Evolutionary conservation across 116 monocot species (phyloP), one percentile per base, ranked within the genome.

Genomic region (Posidonia oceanica): DNA sequence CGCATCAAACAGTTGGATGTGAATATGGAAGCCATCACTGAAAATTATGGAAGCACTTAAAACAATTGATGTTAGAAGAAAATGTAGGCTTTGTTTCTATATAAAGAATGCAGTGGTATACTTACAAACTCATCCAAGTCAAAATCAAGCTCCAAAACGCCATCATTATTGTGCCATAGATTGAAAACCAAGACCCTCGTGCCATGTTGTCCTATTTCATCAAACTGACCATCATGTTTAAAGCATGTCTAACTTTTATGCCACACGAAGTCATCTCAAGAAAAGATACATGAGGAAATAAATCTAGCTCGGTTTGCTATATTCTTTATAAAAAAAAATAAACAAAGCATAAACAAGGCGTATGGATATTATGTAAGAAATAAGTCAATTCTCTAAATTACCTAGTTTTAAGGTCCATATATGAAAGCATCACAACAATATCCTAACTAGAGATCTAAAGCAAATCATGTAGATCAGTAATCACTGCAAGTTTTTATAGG

Each of bases 151-250:
- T 94, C 94, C 81, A 84, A 73, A 72, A 75, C 70, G 42, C 91
- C 91, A 71, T 86, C 82, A 75, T 88, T 88, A 72, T 88, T 91
- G 57, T 75, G 63, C 94, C 94, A 94, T 21, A 94, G 77, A 75
- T 94, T 94, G 80, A 76, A 94, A 13, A 94, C 75, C n/a, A 94
- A 75, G 68, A 94, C 70, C 72, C 80, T 94, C 54, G 94, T 94
- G 20, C 94, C 94, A 79, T 81, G 80, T 42, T 66, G 44, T 54
- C 86, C 84, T 75, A 94, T 82, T 65, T 84, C 82, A 82, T 82
- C 68, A 79, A 94, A 94, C 94, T 94, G 86, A 62, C 63, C 69
- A 86, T 73, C 53, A 72, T 59, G 75, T 75, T 58, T 69, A 83
- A 73, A 74, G 56, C 55, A 77, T 69, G 14, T 36, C 57, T 64